These are phyloP conservation scores for Pyrenophora graminea DNA, from an alignment of 2,329 filamentous ascomycete species.

Conservation along the genomic window DNA sequence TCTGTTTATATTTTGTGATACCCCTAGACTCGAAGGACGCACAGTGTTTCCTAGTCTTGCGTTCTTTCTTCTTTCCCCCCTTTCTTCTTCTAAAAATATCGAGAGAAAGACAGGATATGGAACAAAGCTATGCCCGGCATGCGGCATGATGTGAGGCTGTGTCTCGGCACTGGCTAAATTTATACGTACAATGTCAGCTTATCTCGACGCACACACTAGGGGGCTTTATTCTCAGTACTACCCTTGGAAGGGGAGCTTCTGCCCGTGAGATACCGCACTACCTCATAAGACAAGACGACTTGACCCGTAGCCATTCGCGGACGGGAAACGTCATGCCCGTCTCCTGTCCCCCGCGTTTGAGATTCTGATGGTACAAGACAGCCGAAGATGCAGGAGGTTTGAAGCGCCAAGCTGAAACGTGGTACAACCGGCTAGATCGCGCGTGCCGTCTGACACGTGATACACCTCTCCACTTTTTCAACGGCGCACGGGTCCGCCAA, in stretches of 20 bases:
- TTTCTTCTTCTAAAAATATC: constrained; percentile 2
- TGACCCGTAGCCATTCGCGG: too few relatives aligned
- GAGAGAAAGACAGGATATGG: not conserved
- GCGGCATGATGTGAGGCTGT: too few relatives aligned
- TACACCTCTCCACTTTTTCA: constrained; percentile 12
- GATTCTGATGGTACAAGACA: constrained; percentile 10
- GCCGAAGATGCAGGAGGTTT: constrained; percentile 15
- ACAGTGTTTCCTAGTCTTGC: not conserved
- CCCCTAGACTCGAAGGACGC: constrained; percentile 8
- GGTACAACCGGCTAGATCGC: constrained; percentile 5
- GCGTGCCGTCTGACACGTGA: constrained; percentile 14
- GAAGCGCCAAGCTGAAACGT: constrained; percentile 27
- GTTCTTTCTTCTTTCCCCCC: not conserved
- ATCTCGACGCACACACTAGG: too few relatives aligned
- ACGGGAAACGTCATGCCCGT: not conserved
- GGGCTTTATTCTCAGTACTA: too few relatives aligned
- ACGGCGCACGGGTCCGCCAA: constrained; percentile 9
- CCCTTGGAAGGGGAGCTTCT: not conserved
- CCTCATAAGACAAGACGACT: too few relatives aligned
- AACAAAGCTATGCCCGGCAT: too few relatives aligned
- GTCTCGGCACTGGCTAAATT: too few relatives aligned
- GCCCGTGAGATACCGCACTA: not conserved
- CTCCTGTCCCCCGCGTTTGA: constrained; percentile 21
- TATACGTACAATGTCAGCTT: too few relatives aligned
- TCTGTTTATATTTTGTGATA: constrained; percentile 12